Conservation (phyloP, 306 rosid species). For the Albizia julibrissin region DNA sequence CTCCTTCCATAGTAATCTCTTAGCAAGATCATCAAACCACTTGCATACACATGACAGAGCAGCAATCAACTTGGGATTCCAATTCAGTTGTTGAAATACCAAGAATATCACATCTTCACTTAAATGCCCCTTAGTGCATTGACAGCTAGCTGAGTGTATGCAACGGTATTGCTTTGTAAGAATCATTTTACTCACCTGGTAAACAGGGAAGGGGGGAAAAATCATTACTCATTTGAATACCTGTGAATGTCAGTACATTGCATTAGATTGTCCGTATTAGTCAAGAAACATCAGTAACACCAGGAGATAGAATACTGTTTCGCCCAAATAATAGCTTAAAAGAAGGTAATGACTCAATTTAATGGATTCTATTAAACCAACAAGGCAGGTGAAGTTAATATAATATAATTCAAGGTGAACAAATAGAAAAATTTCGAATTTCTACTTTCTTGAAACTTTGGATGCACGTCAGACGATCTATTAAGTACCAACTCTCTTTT, state of each 20-base stretch:
- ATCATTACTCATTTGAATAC: not conserved
- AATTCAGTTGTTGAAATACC: conserved; percentile 78
- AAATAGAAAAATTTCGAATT: conserved; percentile 7
- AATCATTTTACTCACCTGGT: conserved; percentile 62
- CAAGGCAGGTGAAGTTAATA: not conserved
- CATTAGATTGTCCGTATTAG: not conserved
- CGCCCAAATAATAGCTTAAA: not conserved
- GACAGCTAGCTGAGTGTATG: conserved; percentile 87
- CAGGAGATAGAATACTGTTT: not conserved
- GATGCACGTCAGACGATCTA: conserved; percentile 6
- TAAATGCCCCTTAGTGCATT: conserved; percentile 88
- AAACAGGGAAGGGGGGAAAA: not conserved
- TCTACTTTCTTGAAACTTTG: not conserved
- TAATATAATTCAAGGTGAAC: not conserved
- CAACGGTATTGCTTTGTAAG: conserved; percentile 89
- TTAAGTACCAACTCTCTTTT: not conserved
- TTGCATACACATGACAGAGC: conserved; percentile 83
- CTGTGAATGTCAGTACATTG: not conserved
- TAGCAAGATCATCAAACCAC: conserved; percentile 99
- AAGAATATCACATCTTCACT: conserved; percentile 85
- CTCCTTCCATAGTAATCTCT: conserved; percentile 93
- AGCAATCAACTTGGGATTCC: conserved; percentile 92
- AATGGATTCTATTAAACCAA: not conserved
- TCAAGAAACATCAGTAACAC: not conserved
- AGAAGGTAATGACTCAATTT: not conserved